These are phyloP conservation scores for Syzygium aromaticum DNA, from an alignment of 345 rosid species.

Conservation along the genomic window DNA sequence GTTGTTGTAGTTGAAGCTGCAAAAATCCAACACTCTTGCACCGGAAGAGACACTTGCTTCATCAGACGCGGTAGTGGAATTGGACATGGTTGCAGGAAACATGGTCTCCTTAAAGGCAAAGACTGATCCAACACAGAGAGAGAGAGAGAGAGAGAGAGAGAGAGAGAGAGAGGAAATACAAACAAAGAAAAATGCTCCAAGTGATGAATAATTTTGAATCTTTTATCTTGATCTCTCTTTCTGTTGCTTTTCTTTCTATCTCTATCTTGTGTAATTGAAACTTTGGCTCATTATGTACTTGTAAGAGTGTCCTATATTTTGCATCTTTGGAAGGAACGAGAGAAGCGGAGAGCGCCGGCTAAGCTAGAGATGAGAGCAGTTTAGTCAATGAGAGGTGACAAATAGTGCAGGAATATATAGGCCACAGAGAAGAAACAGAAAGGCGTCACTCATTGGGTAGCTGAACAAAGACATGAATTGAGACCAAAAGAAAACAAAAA, in stretches of 20 bases:
- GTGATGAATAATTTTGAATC: not conserved
- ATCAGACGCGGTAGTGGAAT: constrained; percentile 51
- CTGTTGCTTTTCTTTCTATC: not conserved
- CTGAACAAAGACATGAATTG: not conserved
- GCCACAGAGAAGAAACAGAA: constrained; percentile 40
- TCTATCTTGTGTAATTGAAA: not conserved
- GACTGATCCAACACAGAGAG: constrained; percentile 31
- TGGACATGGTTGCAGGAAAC: constrained; percentile 59
- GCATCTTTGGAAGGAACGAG: not conserved
- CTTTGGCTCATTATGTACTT: not conserved
- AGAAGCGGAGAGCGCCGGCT: not conserved
- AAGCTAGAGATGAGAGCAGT: constrained; percentile 7
- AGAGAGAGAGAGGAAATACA: not conserved
- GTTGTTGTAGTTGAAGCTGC: constrained; percentile 17
- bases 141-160: not conserved
- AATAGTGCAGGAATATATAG: constrained; percentile 23
- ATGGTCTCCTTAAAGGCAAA: constrained; percentile 21
- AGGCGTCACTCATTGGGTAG: constrained; percentile 46
- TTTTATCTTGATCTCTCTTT: not conserved
- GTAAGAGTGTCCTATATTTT: not conserved
- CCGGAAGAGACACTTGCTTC: constrained; percentile 64
- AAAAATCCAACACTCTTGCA: constrained; percentile 40
- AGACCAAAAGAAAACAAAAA: constrained; percentile 22
- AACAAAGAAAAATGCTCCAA: constrained; percentile 1
- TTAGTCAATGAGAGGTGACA: constrained; percentile 16